Evolutionary conservation across 2,329 filamentous ascomycete genomes (phyloP).

Genomic region (Claviceps sp.): DNA sequence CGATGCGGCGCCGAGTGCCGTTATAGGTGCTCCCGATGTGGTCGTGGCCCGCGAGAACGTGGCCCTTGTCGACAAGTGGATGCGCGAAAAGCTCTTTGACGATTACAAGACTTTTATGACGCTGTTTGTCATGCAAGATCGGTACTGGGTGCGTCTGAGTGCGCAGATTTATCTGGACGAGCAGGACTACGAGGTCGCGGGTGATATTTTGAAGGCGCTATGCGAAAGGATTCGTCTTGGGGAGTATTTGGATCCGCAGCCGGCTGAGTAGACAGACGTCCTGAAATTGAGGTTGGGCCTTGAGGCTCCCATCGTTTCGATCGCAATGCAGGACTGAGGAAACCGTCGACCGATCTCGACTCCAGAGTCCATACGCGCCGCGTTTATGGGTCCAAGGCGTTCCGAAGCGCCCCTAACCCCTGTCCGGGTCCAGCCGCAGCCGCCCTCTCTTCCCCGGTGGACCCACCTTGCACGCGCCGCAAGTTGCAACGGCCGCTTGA

Average conservation of each 20-base stretch:
- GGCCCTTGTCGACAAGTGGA: constrained; percentile 39
- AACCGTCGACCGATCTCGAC: too few relatives aligned
- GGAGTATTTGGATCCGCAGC: constrained; percentile 16
- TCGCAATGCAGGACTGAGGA: too few relatives aligned
- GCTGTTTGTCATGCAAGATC: constrained; percentile 44
- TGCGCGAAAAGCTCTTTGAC: constrained; percentile 36
- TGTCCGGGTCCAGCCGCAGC: too few relatives aligned
- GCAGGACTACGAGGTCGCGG: constrained; percentile 63
- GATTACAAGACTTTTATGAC: constrained; percentile 63
- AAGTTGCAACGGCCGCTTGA: too few relatives aligned
- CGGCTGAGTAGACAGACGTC: background rate
- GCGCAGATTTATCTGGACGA: constrained; percentile 76
- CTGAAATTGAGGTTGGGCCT: too few relatives aligned
- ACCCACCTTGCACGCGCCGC: too few relatives aligned
- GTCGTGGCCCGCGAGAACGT: constrained; percentile 19
- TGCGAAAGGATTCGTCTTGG: constrained; percentile 26
- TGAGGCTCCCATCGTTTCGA: too few relatives aligned
- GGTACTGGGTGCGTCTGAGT: constrained; percentile 60
- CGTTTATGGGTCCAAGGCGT: too few relatives aligned
- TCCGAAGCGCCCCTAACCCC: too few relatives aligned
- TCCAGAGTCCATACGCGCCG: too few relatives aligned
- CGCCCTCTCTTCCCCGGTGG: too few relatives aligned
- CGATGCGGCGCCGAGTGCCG: constrained; percentile 3
- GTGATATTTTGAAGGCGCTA: constrained; percentile 38
- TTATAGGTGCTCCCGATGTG: background rate